Base-by-base conservation (phyloP, 2,329 filamentous ascomycete genomes). In the Penicillium sp. region DNA sequence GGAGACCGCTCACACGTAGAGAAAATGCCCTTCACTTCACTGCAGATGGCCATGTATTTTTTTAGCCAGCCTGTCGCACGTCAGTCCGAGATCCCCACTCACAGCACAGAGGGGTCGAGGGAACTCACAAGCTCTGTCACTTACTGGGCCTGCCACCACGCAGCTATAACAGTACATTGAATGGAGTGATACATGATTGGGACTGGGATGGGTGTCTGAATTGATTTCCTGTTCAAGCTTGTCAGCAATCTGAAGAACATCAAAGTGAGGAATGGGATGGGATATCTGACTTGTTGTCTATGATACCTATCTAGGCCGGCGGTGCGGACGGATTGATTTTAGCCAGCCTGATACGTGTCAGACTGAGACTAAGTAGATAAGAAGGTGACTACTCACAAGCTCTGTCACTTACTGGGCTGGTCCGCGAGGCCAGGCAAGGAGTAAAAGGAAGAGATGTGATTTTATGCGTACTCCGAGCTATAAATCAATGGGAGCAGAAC, bases 81-180 rank as follows among this genome's bases (percentile, higher is more conserved):
- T 56, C 5, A 63, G 52, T 57, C n/a, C 13, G 17, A 9, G 31
- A 47, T 35, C 3, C 44, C 51, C n/a, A n/a, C 15, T 11, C 5
- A 29, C 11, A 6, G 46, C 17, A 17, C 19, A n/a, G n/a, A 5
- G 19, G 13, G 45, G 9, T 13, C 13, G 13, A 46, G 8, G 11
- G 23, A 49, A 57, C 66, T 58, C 63, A 68, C 66, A 66, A 66
- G 63, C 61, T 67, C 66, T 69, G 64, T 67, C 66, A 67, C 66
- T 65, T 63, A 66, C 65, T 67, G 63, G 63, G 51, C 58, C 35
- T 61, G 61, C 9, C 61, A 50, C 29, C 61, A 26, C 46, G 52
- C 38, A 44, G 49, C 55, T 50, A 50, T 30, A 23, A 9, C 23
- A 26, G 15, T 8, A 29, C 29, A 17, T 17, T 50, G 9, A 11